A percentile compares a stretch with the other conserved stretches of the same genome.
phyloP scores from a whole-genome alignment of 768 basidiomycete species.

The Agrocybe chaxingu region DNA sequence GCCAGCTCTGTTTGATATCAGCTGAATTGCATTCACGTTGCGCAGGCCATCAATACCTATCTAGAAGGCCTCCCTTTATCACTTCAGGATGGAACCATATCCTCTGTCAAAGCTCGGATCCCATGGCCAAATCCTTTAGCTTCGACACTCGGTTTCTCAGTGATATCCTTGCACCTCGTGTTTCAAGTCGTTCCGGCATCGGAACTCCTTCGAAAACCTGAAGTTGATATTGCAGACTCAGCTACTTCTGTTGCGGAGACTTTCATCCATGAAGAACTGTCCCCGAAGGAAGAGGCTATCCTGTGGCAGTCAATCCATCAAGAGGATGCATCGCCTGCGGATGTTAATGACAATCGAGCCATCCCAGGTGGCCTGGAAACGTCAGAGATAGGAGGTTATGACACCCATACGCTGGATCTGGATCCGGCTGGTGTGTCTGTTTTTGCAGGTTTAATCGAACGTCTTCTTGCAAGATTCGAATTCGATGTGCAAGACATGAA shows the following conservation, averaged over 20 bases:
- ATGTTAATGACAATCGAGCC: constrained; percentile 32
- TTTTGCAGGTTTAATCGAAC: constrained; percentile 77
- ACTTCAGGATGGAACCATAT: constrained; percentile 69
- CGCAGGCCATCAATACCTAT: constrained; percentile 75
- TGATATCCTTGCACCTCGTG: constrained; percentile 67
- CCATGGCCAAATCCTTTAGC: constrained; percentile 85
- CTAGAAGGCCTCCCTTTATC: constrained; percentile 63
- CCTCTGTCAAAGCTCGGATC: constrained; percentile 72
- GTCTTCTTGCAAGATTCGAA: constrained; percentile 73
- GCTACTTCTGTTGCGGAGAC: constrained; percentile 82
- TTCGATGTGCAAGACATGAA: constrained; percentile 69
- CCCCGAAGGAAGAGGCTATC: constrained; percentile 64
- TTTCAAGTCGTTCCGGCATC: constrained; percentile 43
- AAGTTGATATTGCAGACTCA: constrained; percentile 63
- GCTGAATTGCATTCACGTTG: constrained; percentile 6
- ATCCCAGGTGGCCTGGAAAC: constrained; percentile 69
- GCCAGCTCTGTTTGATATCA: constrained; percentile 4
- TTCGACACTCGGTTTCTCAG: constrained; percentile 65
- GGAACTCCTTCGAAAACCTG: constrained; percentile 16
- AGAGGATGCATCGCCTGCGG: constrained; percentile 30
- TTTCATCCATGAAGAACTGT: constrained; percentile 83
- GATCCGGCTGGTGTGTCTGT: constrained; percentile 78
- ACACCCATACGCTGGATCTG: constrained; percentile 36
- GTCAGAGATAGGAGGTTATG: constrained; percentile 43
- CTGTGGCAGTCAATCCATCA: constrained; percentile 66